phyloP scores from a whole-genome alignment of 177 flowering plant species.

The Vitis hybrid region DNA sequence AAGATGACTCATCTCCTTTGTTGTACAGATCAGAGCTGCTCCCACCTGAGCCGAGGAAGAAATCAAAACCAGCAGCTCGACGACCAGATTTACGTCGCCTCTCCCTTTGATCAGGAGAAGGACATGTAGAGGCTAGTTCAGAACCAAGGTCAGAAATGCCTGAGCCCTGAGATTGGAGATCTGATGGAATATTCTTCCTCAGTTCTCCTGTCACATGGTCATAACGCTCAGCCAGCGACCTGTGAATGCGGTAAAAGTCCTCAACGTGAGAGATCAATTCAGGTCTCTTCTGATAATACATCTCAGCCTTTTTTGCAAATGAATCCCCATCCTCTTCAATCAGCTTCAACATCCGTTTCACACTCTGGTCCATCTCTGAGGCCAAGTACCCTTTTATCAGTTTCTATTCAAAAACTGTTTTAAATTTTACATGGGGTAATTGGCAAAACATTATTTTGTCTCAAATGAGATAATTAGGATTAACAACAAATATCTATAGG shows the following conservation, averaged over 20 bases:
- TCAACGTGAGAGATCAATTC: slow-evolving; percentile 73
- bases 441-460: not conserved
- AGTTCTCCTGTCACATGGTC: slow-evolving; percentile 84
- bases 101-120: slow-evolving; percentile 41
- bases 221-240: slow-evolving; percentile 87
- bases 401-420: slow-evolving; percentile 10
- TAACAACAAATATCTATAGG: not conserved
- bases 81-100: slow-evolving; percentile 39
- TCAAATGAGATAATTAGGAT: slow-evolving; percentile 6
- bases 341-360: slow-evolving; percentile 79
- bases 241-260: slow-evolving; percentile 80
- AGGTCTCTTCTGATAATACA: slow-evolving; percentile 88
- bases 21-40: slow-evolving; percentile 46
- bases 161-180: slow-evolving; percentile 71
- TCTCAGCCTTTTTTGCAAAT: slow-evolving; percentile 85
- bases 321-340: slow-evolving; percentile 95
- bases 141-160: slow-evolving; percentile 55
- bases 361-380: slow-evolving; percentile 83
- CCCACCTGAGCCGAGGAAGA: slow-evolving; percentile 68
- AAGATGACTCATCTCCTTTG: slow-evolving; percentile 54
- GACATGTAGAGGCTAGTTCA: slow-evolving; percentile 40
- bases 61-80: slow-evolving; percentile 83
- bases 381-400: slow-evolving; percentile 26
- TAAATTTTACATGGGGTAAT: not conserved
- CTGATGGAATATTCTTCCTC: slow-evolving; percentile 55